A percentile compares a stretch with the other conserved stretches of the same genome.
Evolutionary conservation across 1,284 basidiomycete species (phyloP).

Genomic region (Neolentinus lepideus): DNA sequence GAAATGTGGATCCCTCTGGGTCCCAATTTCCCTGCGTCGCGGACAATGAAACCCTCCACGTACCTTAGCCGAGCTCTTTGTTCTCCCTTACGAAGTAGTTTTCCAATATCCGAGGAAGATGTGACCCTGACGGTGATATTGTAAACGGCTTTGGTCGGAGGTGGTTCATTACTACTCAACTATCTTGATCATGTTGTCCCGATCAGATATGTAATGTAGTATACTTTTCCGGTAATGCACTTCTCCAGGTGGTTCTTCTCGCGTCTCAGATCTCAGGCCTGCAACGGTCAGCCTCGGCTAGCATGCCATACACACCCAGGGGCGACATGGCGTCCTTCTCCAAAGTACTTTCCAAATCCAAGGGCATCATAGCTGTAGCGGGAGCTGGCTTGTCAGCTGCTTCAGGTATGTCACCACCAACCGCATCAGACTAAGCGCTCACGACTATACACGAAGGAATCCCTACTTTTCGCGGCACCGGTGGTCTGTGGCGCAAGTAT

Average conservation of each 20-base stretch:
- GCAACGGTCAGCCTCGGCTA: too few species aligned
- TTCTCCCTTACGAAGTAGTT: too few species aligned
- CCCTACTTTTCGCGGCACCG: slow-evolving; percentile 53
- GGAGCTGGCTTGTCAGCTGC: slow-evolving; percentile 56
- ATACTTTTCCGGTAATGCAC: not conserved
- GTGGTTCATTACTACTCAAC: too few species aligned
- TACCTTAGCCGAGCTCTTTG: too few species aligned
- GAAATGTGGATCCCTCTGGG: too few species aligned
- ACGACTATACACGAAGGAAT: slow-evolving; percentile 32
- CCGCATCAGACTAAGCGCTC: not conserved
- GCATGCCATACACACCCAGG: not conserved
- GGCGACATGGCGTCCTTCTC: slow-evolving; percentile 24
- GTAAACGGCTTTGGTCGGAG: too few species aligned
- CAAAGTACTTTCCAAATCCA: slow-evolving; percentile 23
- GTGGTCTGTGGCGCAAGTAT: slow-evolving; percentile 54
- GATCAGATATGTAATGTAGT: not conserved
- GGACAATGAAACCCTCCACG: too few species aligned
- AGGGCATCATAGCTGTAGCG: slow-evolving; percentile 45
- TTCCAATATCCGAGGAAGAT: too few species aligned
- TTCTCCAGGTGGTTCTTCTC: not conserved
- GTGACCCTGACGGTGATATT: too few species aligned
- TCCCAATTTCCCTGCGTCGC: too few species aligned
- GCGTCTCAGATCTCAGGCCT: too few species aligned
- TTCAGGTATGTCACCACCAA: slow-evolving; percentile 31
- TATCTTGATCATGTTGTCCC: not conserved